These are phyloP conservation scores for Debaryomyces tyrocola DNA, from an alignment of 805 yeast genomes.

Conservation along the genomic window DNA sequence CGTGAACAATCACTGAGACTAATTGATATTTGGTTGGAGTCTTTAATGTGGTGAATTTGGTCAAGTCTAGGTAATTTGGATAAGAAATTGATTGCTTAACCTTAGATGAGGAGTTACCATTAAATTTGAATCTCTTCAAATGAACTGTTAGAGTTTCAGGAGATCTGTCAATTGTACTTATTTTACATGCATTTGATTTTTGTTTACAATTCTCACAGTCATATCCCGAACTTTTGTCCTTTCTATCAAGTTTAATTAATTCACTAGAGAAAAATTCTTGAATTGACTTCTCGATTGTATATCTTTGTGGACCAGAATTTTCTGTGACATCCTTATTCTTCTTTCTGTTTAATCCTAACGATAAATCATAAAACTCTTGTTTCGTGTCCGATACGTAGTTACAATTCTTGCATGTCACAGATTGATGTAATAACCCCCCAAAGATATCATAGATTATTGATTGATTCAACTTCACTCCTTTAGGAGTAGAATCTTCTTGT, in stretches of 20 bases:
- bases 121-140: slow-evolving; percentile 86
- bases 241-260: slow-evolving; percentile 63
- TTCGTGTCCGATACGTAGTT: slow-evolving; percentile 80
- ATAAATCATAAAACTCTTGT: slow-evolving; percentile 92
- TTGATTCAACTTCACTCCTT: slow-evolving; percentile 77
- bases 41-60: slow-evolving; percentile 46
- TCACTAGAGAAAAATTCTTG: slow-evolving; percentile 84
- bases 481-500: slow-evolving; percentile 92
- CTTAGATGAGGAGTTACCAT: slow-evolving; percentile 76
- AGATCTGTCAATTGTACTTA: slow-evolving; percentile 69
- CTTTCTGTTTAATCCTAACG: slow-evolving; percentile 67
- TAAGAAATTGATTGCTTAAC: slow-evolving; percentile 85
- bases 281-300: slow-evolving; percentile 73
- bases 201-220: slow-evolving; percentile 83
- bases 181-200: slow-evolving; percentile 75
- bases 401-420: slow-evolving; percentile 81
- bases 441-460: slow-evolving; percentile 89
- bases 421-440: slow-evolving; percentile 86
- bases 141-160: slow-evolving; percentile 90
- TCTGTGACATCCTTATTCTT: slow-evolving; percentile 18
- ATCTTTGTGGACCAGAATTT: slow-evolving; percentile 31
- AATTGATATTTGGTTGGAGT: slow-evolving; percentile 61
- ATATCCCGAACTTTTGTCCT: slow-evolving; percentile 70
- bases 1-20: slow-evolving; percentile 85
- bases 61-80: slow-evolving; percentile 72